Evolutionary conservation across 345 rosid species (phyloP).

Genomic region (Cardamine resedifolia): DNA sequence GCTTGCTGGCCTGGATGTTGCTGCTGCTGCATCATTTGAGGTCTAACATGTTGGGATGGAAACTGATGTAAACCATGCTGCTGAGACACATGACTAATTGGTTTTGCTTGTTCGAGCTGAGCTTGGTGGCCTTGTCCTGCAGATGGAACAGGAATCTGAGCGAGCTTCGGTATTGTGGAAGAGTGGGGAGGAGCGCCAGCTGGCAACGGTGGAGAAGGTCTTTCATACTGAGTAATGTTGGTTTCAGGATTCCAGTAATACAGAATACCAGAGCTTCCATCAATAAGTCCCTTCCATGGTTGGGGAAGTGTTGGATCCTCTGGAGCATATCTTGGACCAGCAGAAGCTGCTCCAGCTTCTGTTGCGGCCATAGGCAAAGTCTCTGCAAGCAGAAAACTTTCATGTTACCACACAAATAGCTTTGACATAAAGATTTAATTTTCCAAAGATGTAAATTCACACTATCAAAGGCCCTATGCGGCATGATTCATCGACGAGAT

Average conservation of each 20-base stretch:
- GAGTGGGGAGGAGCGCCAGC: slow-evolving; percentile 53
- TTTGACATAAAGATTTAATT: background rate
- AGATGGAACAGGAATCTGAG: slow-evolving; percentile 58
- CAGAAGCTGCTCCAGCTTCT: slow-evolving; percentile 52
- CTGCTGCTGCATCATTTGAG: slow-evolving; percentile 73
- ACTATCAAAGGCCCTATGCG: background rate
- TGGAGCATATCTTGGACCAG: slow-evolving; percentile 87
- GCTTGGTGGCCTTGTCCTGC: slow-evolving; percentile 46
- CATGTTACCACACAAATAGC: slow-evolving; percentile 12
- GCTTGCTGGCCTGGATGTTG: slow-evolving; percentile 51
- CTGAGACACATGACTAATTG: slow-evolving; percentile 48
- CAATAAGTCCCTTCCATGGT: slow-evolving; percentile 97
- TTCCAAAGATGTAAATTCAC: background rate
- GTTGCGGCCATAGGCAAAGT: slow-evolving; percentile 57
- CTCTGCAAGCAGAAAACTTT: slow-evolving; percentile 33
- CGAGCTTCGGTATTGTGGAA: slow-evolving; percentile 55
- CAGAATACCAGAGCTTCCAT: slow-evolving; percentile 73
- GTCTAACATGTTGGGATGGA: slow-evolving; percentile 47
- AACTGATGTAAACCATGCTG: slow-evolving; percentile 53
- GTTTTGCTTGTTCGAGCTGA: slow-evolving; percentile 52
- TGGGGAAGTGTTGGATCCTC: slow-evolving; percentile 93
- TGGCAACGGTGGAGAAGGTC: slow-evolving; percentile 74
- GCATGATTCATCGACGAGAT: slow-evolving; percentile 16
- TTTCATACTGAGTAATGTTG: slow-evolving; percentile 87
- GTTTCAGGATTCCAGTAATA: slow-evolving; percentile 98